Evolutionary conservation across 495 filamentous ascomycete genomes (phyloP).

Genomic region (Hypoxylon fragiforme): DNA sequence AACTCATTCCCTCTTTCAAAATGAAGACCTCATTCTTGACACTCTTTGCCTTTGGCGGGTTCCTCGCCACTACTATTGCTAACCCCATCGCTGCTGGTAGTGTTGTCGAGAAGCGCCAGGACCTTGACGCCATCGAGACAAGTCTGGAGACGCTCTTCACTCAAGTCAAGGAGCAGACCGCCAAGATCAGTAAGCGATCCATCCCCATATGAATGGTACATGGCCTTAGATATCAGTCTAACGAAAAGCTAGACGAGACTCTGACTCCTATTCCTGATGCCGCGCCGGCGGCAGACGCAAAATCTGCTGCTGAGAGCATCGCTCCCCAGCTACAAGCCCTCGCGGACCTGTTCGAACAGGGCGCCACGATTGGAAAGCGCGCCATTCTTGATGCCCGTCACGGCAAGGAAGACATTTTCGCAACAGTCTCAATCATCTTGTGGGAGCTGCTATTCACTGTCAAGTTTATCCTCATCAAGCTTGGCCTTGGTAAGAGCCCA

Average conservation of each 20-base stretch:
- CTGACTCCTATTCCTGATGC: conserved; percentile 23
- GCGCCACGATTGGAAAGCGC: conserved; percentile 38
- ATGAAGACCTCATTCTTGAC: conserved; percentile 45
- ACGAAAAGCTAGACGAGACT: conserved; percentile 18
- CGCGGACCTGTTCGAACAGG: conserved; percentile 38
- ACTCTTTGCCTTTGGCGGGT: conserved; percentile 40
- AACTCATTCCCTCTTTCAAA: conserved; percentile 27
- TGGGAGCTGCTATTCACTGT: conserved; percentile 42
- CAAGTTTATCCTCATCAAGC: conserved; percentile 43
- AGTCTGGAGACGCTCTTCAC: conserved; percentile 35
- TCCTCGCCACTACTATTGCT: conserved; percentile 40
- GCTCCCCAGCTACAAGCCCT: conserved; percentile 41
- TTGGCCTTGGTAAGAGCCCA: conserved; percentile 41
- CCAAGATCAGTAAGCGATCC: conserved; percentile 40
- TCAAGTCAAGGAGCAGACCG: conserved; percentile 40
- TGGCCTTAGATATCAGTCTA: not conserved
- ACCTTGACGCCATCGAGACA: conserved; percentile 26
- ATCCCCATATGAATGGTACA: not conserved
- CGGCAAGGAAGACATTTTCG: conserved; percentile 40
- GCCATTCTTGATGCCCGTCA: conserved; percentile 28
- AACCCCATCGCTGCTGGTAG: conserved; percentile 37
- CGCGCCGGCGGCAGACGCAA: conserved; percentile 36
- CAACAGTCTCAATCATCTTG: conserved; percentile 38
- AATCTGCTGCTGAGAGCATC: conserved; percentile 32
- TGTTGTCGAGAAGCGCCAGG: conserved; percentile 39